Conservation (phyloP, 441 rosid species). For the Codiaeum variegatum region DNA sequence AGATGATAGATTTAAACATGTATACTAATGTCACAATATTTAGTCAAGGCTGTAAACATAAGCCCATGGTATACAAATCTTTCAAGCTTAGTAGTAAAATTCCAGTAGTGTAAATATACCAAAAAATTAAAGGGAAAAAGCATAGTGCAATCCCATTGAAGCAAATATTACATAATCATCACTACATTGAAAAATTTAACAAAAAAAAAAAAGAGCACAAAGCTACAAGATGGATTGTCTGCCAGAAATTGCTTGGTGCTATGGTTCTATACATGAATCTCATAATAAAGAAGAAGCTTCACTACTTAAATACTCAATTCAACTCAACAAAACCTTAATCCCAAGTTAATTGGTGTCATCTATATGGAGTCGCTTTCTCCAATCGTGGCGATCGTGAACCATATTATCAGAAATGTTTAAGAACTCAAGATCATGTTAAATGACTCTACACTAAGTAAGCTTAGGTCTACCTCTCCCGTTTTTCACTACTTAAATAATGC, state of each 20-base stretch:
- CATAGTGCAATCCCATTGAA: not conserved
- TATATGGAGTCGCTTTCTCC: no score
- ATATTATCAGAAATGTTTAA: no score
- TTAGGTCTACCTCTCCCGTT: no score
- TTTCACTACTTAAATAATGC: not conserved
- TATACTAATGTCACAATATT: no score
- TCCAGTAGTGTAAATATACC: not conserved
- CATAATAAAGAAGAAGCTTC: not conserved
- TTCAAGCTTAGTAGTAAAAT: not conserved
- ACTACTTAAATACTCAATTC: not conserved
- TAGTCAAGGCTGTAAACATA: not conserved
- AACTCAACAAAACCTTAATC: no score
- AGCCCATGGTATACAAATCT: conserved; percentile 1
- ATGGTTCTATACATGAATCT: not conserved
- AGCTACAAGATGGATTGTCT: not conserved
- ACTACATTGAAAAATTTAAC: no score
- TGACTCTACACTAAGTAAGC: no score
- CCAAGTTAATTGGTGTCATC: no score
- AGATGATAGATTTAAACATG: no score
- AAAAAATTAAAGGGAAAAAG: not conserved
- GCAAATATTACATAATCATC: conserved; percentile 1
- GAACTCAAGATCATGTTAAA: no score
- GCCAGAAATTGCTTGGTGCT: not conserved
- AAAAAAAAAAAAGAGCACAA: not conserved
- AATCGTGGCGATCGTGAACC: no score